These are phyloP conservation scores for Ophiorrhiza pumila DNA, from an alignment of 257 asterid species.

Conservation along the genomic window DNA sequence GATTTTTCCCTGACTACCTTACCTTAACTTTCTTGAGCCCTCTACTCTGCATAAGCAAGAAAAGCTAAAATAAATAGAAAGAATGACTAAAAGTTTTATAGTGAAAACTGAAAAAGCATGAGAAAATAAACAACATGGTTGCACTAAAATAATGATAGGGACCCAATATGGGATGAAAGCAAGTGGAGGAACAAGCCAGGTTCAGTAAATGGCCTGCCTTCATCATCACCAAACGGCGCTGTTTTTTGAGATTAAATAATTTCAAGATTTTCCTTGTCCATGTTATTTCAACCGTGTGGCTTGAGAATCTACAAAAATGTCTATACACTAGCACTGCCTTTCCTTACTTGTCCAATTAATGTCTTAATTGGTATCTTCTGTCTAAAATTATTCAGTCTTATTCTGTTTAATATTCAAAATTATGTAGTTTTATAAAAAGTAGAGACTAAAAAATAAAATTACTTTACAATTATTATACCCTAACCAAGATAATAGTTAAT, in stretches of 20 bases:
- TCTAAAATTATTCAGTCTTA: no score
- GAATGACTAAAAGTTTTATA: not conserved
- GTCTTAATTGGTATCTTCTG: no score
- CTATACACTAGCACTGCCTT: no score
- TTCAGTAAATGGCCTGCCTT: constrained; percentile 11
- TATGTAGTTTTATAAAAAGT: no score
- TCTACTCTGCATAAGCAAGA: not conserved
- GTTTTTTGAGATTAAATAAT: not conserved
- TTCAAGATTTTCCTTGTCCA: not conserved
- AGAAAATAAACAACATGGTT: constrained; percentile 1
- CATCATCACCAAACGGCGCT: constrained; percentile 25
- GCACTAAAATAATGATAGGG: constrained; percentile 14
- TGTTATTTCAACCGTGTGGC: constrained; percentile 11
- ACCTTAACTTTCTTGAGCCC: not conserved
- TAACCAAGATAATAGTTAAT: no score
- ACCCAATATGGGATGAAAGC: constrained; percentile 17
- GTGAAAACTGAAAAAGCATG: constrained; percentile 3
- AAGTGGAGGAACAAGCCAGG: constrained; percentile 15
- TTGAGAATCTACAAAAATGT: not conserved
- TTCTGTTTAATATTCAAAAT: no score
- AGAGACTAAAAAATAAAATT: no score
- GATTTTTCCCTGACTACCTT: not conserved
- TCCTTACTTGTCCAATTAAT: not conserved
- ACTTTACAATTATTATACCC: no score
- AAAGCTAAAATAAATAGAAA: constrained; percentile 16